Percentiles rank a stretch among this genome's conserved stretches.
phyloP scores from a whole-genome alignment of 352 stramenopile species.

The Chrysophaeum taylorii region DNA sequence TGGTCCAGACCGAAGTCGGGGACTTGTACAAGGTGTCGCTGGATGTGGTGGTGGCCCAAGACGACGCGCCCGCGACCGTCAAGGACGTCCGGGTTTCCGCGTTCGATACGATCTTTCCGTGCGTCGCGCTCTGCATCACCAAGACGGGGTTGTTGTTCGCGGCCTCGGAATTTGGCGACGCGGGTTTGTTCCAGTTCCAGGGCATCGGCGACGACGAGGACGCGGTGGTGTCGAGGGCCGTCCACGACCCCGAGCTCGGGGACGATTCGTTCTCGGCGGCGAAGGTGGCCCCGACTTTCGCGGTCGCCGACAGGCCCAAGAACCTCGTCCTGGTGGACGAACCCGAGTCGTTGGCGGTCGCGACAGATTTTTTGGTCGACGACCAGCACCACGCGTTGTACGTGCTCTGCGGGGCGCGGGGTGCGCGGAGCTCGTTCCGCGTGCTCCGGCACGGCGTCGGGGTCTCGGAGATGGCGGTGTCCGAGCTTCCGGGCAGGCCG shows the following conservation, averaged over 20 bases:
- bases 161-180: conserved; percentile 91
- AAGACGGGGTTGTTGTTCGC: conserved; percentile 92
- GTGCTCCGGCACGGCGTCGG: conserved; percentile 87
- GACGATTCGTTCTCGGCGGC: conserved; percentile 24
- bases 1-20: conserved; percentile 92
- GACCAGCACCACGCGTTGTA: conserved; percentile 94
- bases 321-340: background rate
- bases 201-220: conserved; percentile 81
- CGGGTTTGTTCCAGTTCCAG: conserved; percentile 95
- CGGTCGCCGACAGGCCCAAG: background rate
- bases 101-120: background rate
- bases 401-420: conserved; percentile 78
- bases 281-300: conserved; percentile 16
- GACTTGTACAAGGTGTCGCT: conserved; percentile 97
- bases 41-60: conserved; percentile 60
- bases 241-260: conserved; percentile 25
- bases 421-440: conserved; percentile 79
- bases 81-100: conserved; percentile 30
- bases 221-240: conserved; percentile 42
- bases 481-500: conserved; percentile 82
- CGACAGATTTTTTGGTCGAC: conserved; percentile 13
- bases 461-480: conserved; percentile 90
- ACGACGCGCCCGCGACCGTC: conserved; percentile 38
- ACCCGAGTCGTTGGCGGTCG: background rate
- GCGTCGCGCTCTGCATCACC: conserved; percentile 51